Evolutionary conservation across 2,329 filamentous ascomycete genomes (phyloP), one percentile per base, ranked within the genome.

Genomic region (Hortaea sp.): DNA sequence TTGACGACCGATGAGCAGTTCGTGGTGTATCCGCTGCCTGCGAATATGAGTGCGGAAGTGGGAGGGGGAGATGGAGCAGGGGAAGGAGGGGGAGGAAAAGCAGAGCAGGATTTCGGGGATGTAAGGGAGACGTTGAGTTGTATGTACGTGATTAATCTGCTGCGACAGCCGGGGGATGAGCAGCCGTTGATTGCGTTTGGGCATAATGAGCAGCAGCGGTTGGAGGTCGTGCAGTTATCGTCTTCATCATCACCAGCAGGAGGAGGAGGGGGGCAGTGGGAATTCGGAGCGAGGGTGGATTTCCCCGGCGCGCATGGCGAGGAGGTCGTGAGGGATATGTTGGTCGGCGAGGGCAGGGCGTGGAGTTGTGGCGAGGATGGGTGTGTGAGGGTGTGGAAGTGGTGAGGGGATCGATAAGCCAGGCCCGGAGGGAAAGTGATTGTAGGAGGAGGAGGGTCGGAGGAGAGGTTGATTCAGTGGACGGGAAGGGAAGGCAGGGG

Each of bases 1-100:
- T 67, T 89, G 7, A 86, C 83, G 1, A 84, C 88, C 48, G 86
- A 90, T 61, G 86, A 92, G 69, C 81, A 79, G 48, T 77, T 88
- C 51, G 81, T 83, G 12, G 74, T 88, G 47, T 88, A 88, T 61
- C 77, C 82, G 50, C 69, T 85, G 46, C 20, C 20, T n/a, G n/a
- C n/a, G n/a, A n/a, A n/a, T n/a, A n/a, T n/a, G 20, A 20, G 20
- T 20, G 4, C 20, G 20, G 20, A n/a, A n/a, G n/a, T 4, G 20
- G 20, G 4, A 20, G 20, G 20, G 4, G 20, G 20, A 4, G 20
- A 20, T 20, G 20, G 2, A 20, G 20, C 2, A 20, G 20, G 20
- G 4, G 20, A 4, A 20, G 20, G 4, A 2, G 20, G 20, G 20
- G 20, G 20, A 20, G 20, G 20, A 20, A 20, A 20, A 20, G 77